Percentiles rank a stretch among this genome's conserved stretches.
phyloP scores from a whole-genome alignment of 352 stramenopile species.

The Thalassiosira hispida region DNA sequence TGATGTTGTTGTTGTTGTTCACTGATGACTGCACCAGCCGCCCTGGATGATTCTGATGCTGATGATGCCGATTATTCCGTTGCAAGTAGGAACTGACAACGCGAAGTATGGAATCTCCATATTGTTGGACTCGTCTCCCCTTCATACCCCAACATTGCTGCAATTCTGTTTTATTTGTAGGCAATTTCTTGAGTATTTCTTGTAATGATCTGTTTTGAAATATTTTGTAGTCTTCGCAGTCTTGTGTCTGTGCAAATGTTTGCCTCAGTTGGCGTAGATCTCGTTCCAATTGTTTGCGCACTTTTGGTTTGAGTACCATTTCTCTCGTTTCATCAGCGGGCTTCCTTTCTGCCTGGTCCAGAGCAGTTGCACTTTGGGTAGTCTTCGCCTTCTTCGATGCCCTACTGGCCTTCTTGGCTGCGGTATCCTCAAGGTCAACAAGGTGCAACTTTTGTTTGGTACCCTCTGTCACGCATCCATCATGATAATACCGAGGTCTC shows the following conservation, averaged over 20 bases:
- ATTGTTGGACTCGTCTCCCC: not conserved
- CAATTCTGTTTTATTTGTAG: conserved; percentile 12
- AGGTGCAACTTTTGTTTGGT: not conserved
- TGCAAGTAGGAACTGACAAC: not conserved
- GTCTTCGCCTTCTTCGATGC: not conserved
- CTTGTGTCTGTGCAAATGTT: not conserved
- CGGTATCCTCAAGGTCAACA: not conserved
- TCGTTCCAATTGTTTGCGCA: conserved; percentile 5
- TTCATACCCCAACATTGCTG: conserved; percentile 17
- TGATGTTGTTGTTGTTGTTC: too few species aligned
- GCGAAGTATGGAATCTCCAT: not conserved
- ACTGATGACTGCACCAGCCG: too few species aligned
- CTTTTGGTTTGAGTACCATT: not conserved
- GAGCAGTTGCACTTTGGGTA: not conserved
- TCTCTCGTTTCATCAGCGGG: not conserved
- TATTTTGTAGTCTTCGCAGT: conserved; percentile 12
- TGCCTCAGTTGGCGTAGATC: not conserved
- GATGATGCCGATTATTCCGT: not conserved
- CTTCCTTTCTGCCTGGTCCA: not conserved
- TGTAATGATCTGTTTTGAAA: conserved; percentile 6
- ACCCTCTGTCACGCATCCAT: not conserved
- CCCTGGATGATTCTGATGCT: not conserved
- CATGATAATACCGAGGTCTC: conserved; percentile 4
- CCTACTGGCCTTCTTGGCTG: not conserved
- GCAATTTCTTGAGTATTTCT: not conserved